phyloP scores from a whole-genome alignment of 2,329 filamentous ascomycete genomes.

The Botrytis galanthina region DNA sequence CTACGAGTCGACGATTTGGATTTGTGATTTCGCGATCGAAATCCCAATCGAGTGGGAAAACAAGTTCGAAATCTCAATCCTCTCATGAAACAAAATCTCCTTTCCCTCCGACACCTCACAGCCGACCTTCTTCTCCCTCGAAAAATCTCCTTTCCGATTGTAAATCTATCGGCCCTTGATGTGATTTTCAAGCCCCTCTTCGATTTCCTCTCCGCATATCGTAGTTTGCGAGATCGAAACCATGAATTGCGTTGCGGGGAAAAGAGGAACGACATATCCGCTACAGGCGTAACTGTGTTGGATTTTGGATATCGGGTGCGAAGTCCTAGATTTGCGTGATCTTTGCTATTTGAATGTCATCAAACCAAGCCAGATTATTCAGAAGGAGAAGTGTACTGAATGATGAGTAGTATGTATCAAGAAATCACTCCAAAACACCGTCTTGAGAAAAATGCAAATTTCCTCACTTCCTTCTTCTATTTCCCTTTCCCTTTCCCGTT shows the following conservation, averaged over 20 bases:
- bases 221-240: neutral
- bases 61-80: neutral
- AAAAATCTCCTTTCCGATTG: neutral
- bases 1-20: neutral
- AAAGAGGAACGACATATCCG: neutral
- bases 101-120: neutral
- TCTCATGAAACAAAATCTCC: neutral
- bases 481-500: no score
- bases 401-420: no score
- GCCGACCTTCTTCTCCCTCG: neutral
- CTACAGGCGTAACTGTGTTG: no score
- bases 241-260: neutral
- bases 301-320: no score
- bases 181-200: rapidly evolving
- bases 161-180: rapidly evolving
- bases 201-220: neutral
- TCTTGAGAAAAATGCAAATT: no score
- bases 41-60: neutral
- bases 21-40: neutral
- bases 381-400: no score
- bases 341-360: no score
- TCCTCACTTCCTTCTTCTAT: no score
- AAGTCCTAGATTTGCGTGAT: no score
- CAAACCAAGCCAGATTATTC: no score
- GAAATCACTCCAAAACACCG: no score